A percentile compares a stretch with the other conserved stretches of the same genome.
Evolutionary conservation across 2,329 filamentous ascomycete species (phyloP).

Genomic region (Calonectria pauciramosa): DNA sequence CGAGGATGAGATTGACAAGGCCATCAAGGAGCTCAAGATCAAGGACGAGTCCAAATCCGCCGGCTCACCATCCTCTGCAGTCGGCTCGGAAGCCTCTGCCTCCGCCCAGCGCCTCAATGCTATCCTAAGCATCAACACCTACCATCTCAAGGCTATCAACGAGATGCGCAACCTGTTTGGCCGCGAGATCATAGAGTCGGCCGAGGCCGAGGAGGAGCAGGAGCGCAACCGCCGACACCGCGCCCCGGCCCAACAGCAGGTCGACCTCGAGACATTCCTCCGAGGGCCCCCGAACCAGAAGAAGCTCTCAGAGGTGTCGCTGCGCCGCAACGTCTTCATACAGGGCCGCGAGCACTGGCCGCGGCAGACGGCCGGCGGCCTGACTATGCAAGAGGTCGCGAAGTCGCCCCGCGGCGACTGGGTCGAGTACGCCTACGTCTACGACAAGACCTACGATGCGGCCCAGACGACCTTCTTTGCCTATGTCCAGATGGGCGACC

Average conservation of each 20-base stretch:
- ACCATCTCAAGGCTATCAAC: conserved; percentile 86
- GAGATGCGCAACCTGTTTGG: conserved; percentile 83
- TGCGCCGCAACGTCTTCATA: conserved; percentile 86
- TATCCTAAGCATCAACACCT: conserved; percentile 68
- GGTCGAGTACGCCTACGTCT: conserved; percentile 80
- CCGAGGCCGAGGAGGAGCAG: conserved; percentile 63
- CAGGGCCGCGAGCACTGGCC: conserved; percentile 93
- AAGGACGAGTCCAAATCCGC: conserved; percentile 30
- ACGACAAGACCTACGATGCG: conserved; percentile 80
- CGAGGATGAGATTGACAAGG: conserved; percentile 70
- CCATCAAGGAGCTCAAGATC: conserved; percentile 64
- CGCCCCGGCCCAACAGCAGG: conserved; percentile 59
- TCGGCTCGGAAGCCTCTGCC: conserved; percentile 19
- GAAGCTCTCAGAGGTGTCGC: conserved; percentile 77
- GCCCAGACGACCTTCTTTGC: conserved; percentile 83
- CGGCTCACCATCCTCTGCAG: not conserved
- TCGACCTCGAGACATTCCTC: conserved; percentile 70
- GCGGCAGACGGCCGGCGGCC: conserved; percentile 80
- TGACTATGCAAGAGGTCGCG: conserved; percentile 79
- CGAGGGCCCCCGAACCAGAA: conserved; percentile 67
- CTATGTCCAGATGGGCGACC: conserved; percentile 87
- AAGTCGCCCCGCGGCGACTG: conserved; percentile 66
- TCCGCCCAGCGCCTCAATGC: conserved; percentile 50
- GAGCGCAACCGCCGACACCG: conserved; percentile 55
- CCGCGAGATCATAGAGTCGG: conserved; percentile 69